Conservation (phyloP, 176 grass and related monocot genomes). For the Cenchrus americanus region DNA sequence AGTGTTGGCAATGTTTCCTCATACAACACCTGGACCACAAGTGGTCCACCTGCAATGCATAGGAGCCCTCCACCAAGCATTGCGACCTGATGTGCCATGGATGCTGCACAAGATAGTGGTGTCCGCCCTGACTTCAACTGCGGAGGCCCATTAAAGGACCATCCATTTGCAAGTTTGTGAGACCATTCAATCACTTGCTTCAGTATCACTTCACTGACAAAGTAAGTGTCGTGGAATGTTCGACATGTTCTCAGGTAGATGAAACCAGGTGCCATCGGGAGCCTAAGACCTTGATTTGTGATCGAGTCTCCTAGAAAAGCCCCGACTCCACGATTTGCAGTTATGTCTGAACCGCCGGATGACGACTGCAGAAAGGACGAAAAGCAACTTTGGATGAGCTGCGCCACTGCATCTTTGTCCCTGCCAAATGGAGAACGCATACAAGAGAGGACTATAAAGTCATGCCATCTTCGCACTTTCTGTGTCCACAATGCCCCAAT, state of each 20-base stretch:
- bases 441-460: constrained; percentile 91
- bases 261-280: constrained; percentile 78
- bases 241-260: constrained; percentile 82
- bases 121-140: constrained; percentile 70
- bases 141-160: constrained; percentile 56
- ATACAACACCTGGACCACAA: constrained; percentile 82
- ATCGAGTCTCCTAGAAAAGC: constrained; percentile 77
- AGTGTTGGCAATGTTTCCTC: constrained; percentile 90
- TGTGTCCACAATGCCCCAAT: constrained; percentile 94
- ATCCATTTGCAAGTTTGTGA: constrained; percentile 71
- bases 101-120: constrained; percentile 71
- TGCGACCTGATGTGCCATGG: constrained; percentile 70
- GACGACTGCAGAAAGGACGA: constrained; percentile 73
- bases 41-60: constrained; percentile 77
- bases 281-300: constrained; percentile 64
- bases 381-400: constrained; percentile 89
- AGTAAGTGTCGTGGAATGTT: constrained; percentile 83
- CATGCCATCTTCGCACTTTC: constrained; percentile 88
- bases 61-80: constrained; percentile 79
- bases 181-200: constrained; percentile 85
- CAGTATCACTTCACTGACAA: constrained; percentile 79
- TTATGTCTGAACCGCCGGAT: constrained; percentile 55
- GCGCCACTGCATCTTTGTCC: constrained; percentile 82
- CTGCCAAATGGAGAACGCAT: constrained; percentile 71
- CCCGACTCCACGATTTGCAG: constrained; percentile 61